Base-by-base conservation (phyloP, 805 yeast genomes). In the Yamadazyma ubonensis region DNA sequence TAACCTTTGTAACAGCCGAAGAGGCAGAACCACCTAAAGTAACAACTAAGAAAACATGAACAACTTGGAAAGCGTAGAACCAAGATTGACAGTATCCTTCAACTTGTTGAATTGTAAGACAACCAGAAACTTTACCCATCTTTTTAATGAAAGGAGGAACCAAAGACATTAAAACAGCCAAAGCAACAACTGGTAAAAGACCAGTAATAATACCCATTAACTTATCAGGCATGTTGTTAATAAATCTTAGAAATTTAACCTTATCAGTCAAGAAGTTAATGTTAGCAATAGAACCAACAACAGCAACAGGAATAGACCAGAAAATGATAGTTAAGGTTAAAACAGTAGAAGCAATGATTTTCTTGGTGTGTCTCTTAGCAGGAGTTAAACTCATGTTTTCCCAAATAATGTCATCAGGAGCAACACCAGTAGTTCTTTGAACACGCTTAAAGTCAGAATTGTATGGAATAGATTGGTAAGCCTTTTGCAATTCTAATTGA, bases 381-480 rank as follows among this genome's bases (percentile, higher is more conserved):
- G 78, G 73, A 8, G 77, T 66, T 53, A 81, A 62, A 19, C 81
- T 70, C 51, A 86, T 64, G 57, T 87, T 90, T 29, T 72, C 73
- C 98, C 98, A 91, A 50, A 85, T 68, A 33, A 91, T 71, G 53
- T 91, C 97, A 29, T 79, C 83, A 6, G 98, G 96, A 8, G 84
- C 68, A 36, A 80, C 67, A 21, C 88, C 88, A 38, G 79, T 78
- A 50, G 67, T 63, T 43, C 78, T 65, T 44, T 75, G 73, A 56
- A 57, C 75, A 48, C 49, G 57, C 53, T 63, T 72, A 45, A 70
- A 67, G 65, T 74, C 55, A 55, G 67, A 56, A 55, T 73, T 73
- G 49, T 73, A 76, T 25, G 83, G 82, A 48, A 83, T 63, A n/a
- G 87, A 81, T 66, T 91, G 98, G 62, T 73, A 85, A 34, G 96